Conservation (phyloP, 805 yeast genomes). For the Wickerhamomyces queroliae region DNA sequence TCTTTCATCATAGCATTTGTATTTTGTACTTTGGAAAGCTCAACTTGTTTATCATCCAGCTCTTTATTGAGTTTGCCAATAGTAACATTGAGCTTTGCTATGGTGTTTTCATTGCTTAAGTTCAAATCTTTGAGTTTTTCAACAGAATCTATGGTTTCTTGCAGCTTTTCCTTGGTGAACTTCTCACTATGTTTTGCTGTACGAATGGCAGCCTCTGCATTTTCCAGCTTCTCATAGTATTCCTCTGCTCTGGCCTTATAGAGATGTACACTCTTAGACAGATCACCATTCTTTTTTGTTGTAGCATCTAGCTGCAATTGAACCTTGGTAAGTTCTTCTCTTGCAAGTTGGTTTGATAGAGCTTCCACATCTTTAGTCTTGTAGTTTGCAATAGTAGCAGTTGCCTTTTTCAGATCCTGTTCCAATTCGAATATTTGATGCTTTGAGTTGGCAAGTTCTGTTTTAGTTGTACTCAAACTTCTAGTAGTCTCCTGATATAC, state of each 20-base stretch:
- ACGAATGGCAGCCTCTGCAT: constrained; percentile 68
- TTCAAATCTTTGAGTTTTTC: constrained; percentile 46
- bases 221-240: constrained; percentile 65
- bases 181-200: constrained; percentile 60
- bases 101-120: constrained; percentile 43
- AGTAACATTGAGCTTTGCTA: constrained; percentile 45
- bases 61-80: constrained; percentile 48
- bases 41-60: constrained; percentile 51
- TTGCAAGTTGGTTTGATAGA: constrained; percentile 20
- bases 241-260: constrained; percentile 72
- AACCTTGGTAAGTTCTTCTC: constrained; percentile 37
- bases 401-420: constrained; percentile 34
- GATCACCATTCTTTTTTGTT: constrained; percentile 47
- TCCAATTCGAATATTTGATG: constrained; percentile 36
- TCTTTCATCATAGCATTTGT: constrained; percentile 47
- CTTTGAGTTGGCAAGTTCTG: constrained; percentile 35
- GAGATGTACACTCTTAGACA: constrained; percentile 47
- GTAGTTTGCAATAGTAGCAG: constrained; percentile 9
- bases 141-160: constrained; percentile 43
- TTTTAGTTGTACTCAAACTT: constrained; percentile 37
- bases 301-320: constrained; percentile 54
- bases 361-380: constrained; percentile 11
- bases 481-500: constrained; percentile 45
- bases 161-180: constrained; percentile 43
- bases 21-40: constrained; percentile 43